Conservation (phyloP, 2,329 filamentous ascomycete species). For the Dactylonectria macrodidyma region DNA sequence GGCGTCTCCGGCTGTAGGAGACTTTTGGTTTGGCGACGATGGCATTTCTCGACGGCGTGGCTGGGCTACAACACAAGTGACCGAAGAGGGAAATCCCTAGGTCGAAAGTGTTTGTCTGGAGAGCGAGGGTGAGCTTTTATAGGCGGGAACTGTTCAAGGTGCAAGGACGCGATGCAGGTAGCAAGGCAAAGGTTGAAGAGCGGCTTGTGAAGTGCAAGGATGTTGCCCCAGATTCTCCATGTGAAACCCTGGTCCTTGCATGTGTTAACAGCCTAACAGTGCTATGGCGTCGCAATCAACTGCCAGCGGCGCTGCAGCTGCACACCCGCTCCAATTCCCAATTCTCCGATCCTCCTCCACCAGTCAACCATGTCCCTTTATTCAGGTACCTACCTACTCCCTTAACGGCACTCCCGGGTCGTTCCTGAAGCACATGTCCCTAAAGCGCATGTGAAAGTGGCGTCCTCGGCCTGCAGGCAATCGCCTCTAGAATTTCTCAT, state of each 20-base stretch:
- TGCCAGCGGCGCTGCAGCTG: constrained; percentile 18
- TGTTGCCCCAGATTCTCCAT: constrained; percentile 52
- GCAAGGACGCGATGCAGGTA: constrained; percentile 29
- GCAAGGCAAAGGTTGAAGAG: constrained; percentile 18
- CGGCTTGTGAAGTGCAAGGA: constrained; percentile 45
- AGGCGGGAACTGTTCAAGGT: constrained; percentile 28
- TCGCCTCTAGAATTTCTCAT: background rate
- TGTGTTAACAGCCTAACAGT: constrained; percentile 3
- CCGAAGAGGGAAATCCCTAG: constrained; percentile 4
- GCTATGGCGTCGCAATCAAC: constrained; percentile 13
- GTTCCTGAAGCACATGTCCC: background rate
- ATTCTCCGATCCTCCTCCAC: constrained; percentile 20
- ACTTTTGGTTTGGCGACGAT: constrained; percentile 51
- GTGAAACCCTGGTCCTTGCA: constrained; percentile 48
- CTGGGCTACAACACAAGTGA: background rate
- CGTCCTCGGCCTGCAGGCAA: constrained; percentile 21
- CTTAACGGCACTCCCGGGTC: no score
- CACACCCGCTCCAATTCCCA: background rate
- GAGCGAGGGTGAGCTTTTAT: constrained; percentile 19
- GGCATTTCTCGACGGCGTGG: constrained; percentile 29
- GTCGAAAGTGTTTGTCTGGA: background rate
- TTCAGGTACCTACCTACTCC: no score
- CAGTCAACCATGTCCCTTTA: no score
- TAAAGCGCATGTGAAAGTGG: constrained; percentile 29
- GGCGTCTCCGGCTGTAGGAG: constrained; percentile 44